Evolutionary conservation across 768 basidiomycete species (phyloP).

Genomic region (Strobilomyces echinocephalus): DNA sequence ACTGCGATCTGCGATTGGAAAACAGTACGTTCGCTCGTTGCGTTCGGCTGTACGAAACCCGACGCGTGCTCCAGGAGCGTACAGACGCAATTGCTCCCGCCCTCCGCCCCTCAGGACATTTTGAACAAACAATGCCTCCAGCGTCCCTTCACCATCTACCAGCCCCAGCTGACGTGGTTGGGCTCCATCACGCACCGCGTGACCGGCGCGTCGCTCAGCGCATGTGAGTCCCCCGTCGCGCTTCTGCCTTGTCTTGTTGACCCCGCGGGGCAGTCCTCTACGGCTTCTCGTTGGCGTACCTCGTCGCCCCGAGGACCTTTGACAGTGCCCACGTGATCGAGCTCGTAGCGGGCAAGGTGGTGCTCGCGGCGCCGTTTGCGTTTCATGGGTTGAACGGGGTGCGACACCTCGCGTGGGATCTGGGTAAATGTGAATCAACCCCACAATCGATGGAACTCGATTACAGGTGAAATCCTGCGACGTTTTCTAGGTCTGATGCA

Average conservation of each 20-base stretch:
- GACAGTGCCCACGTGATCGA: slow-evolving; percentile 76
- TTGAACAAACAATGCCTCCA: slow-evolving; percentile 83
- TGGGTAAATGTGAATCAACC: slow-evolving; percentile 87
- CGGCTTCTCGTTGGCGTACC: slow-evolving; percentile 81
- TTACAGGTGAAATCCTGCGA: too few species aligned
- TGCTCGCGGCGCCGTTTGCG: slow-evolving; percentile 83
- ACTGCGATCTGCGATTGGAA: slow-evolving; percentile 29
- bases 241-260: neutral
- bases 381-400: slow-evolving; percentile 91
- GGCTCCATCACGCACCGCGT: slow-evolving; percentile 81
- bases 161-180: slow-evolving; percentile 89
- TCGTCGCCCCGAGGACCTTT: slow-evolving; percentile 75
- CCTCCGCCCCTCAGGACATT: slow-evolving; percentile 54
- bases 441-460: too few species aligned
- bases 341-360: slow-evolving; percentile 63
- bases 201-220: slow-evolving; percentile 78
- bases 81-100: slow-evolving; percentile 62
- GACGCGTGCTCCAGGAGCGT: slow-evolving; percentile 37
- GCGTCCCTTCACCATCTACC: slow-evolving; percentile 97
- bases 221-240: slow-evolving; percentile 19
- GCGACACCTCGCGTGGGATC: slow-evolving; percentile 88
- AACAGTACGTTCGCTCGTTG: slow-evolving; percentile 32
- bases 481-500: too few species aligned
- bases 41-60: neutral
- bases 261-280: slow-evolving; percentile 64